Base-by-base conservation (phyloP, 768 basidiomycete genomes). In the Tylopilus subfusipes region DNA sequence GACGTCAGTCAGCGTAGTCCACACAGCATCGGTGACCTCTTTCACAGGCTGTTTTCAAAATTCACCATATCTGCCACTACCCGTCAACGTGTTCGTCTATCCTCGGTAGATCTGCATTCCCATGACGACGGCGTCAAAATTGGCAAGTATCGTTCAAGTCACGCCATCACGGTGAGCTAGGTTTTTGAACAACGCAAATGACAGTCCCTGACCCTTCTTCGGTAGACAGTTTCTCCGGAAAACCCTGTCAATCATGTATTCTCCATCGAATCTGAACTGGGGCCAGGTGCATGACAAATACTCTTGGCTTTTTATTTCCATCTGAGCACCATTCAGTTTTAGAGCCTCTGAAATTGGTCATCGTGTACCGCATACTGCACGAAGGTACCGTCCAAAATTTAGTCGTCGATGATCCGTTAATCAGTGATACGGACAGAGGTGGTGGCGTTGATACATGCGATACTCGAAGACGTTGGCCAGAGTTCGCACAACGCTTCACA, bases 31-130 rank as follows among this genome's bases (percentile, higher is more conserved):
- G 45, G 33, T 46, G 29, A 57, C 42, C 16, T 21, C 39, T 39
- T 62, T 53, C 55, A 19, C 56, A 98, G 96, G 58, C 73, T 98
- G 5, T 84, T 98, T 60, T 95, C 92, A 4, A 89, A 88, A 66
- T 98, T 96, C 66, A 93, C 90, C 0, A 81, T 97, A 46, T 92
- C 93, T 3, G 83, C 91, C 0, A 86, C 88, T 42, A 85, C 83
- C 21, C 79, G 83, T 56, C 87, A 93, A 60, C 81, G 85, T 59
- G 79, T 97, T n/a, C 86, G 91, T 34, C 81, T 96, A 48, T 76
- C 76, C 22, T 81, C 80, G 9, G 85, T 83, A 0, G 73, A 73
- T 16, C 71, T 93, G 21, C 77, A 79, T 56, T 63, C 72, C 12
- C 72, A 66, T 33, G 65, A 76, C 13, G 75, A 81, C 5, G 77